These are phyloP conservation scores for Eutrema yunnanense DNA, from an alignment of 345 rosid genomes.

Conservation along the genomic window DNA sequence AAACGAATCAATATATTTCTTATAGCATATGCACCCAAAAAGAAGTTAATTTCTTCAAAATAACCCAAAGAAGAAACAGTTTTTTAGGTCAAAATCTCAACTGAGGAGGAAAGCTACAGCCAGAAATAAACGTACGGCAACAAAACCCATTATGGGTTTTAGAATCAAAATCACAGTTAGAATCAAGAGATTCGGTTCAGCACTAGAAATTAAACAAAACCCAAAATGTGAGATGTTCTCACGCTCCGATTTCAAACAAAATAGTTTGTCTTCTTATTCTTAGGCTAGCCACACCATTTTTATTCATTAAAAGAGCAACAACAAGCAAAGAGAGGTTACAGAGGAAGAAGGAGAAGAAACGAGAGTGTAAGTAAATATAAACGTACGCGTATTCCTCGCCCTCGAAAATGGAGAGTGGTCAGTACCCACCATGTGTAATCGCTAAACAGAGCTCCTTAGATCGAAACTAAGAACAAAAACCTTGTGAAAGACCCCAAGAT, in stretches of 20 bases:
- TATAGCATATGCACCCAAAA: background rate
- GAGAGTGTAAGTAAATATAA: background rate
- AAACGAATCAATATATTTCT: background rate
- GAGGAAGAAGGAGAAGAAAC: background rate
- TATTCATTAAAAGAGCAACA: background rate
- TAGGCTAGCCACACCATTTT: background rate
- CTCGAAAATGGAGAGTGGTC: background rate
- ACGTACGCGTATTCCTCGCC: slow-evolving; percentile 13
- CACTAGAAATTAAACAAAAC: background rate
- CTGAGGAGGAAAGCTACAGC: background rate
- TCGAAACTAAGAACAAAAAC: background rate
- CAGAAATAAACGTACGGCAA: background rate
- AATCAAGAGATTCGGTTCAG: background rate
- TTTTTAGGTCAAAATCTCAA: background rate
- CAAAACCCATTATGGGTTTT: background rate
- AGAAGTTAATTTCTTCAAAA: background rate
- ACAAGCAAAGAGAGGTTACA: background rate
- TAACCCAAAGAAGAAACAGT: background rate
- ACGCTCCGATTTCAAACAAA: background rate
- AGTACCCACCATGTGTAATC: slow-evolving; percentile 8
- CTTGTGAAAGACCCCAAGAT: background rate
- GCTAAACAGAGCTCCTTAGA: slow-evolving; percentile 5
- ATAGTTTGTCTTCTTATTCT: background rate
- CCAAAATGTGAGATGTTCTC: background rate
- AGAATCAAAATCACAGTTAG: background rate